phyloP scores from a whole-genome alignment of 306 rosid genomes.

The Geum urbanum region DNA sequence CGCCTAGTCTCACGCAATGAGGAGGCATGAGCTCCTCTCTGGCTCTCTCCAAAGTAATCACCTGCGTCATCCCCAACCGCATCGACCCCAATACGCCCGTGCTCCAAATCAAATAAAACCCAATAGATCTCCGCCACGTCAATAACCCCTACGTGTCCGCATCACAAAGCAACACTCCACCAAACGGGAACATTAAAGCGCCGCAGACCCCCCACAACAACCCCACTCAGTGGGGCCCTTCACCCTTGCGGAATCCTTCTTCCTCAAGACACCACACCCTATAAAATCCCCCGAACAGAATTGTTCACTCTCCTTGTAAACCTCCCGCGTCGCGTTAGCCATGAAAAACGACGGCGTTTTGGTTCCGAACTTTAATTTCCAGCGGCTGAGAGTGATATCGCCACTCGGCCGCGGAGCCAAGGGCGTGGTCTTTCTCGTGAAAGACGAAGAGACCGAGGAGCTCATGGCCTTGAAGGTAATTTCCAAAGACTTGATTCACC shows the following conservation, averaged over 20 bases:
- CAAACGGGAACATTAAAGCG: neutral
- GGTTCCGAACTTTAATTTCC: slow-evolving; percentile 34
- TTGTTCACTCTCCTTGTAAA: neutral
- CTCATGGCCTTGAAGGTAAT: slow-evolving; percentile 66
- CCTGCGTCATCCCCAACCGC: neutral
- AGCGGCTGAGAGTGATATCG: slow-evolving; percentile 42
- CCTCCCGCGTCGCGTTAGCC: too few relatives aligned
- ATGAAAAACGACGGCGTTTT: slow-evolving; percentile 2
- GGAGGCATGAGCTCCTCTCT: neutral
- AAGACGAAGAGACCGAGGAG: slow-evolving; percentile 21
- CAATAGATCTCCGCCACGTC: neutral
- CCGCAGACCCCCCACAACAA: neutral
- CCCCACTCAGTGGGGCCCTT: neutral
- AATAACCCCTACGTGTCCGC: neutral
- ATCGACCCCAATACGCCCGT: too few relatives aligned
- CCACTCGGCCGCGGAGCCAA: slow-evolving; percentile 96
- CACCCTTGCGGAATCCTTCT: slow-evolving; percentile 3
- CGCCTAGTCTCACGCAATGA: neutral
- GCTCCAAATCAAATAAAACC: neutral
- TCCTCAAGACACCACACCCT: slow-evolving; percentile 18
- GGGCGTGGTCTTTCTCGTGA: slow-evolving; percentile 76
- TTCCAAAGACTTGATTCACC: slow-evolving; percentile 51
- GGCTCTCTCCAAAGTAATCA: neutral
- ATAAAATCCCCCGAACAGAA: neutral
- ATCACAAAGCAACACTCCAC: neutral